Conservation (phyloP, 2,329 filamentous ascomycete species). For the Elsinoe fawcettii region DNA sequence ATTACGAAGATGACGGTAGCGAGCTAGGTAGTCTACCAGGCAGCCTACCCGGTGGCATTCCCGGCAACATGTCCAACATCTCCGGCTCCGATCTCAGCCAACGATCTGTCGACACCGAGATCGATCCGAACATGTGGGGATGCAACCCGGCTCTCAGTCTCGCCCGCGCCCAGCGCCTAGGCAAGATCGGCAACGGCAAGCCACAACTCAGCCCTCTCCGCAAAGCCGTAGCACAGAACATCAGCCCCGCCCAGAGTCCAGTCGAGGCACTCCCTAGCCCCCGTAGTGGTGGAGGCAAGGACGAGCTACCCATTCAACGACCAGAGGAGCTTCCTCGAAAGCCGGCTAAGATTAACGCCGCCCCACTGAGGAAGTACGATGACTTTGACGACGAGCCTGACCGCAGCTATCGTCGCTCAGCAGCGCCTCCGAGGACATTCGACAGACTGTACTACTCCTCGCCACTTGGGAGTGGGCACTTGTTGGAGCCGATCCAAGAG, state of each 20-base stretch:
- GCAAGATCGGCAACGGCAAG: conserved; percentile 17
- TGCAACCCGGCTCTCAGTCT: conserved; percentile 36
- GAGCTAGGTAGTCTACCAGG: conserved; percentile 8
- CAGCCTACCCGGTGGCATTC: not conserved
- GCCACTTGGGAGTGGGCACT: conserved; percentile 31
- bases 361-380: conserved; percentile 22
- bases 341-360: not conserved
- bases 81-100: conserved; percentile 30
- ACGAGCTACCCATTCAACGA: conserved; percentile 53
- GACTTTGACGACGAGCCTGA: conserved; percentile 14
- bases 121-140: conserved; percentile 43
- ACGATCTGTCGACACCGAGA: conserved; percentile 28
- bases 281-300: conserved; percentile 46
- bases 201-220: conserved; percentile 26
- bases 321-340: conserved; percentile 23
- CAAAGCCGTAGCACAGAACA: conserved; percentile 22
- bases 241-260: conserved; percentile 5
- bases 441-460: conserved; percentile 25
- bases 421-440: conserved; percentile 10
- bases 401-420: not conserved
- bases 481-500: conserved; percentile 45
- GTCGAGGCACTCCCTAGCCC: conserved; percentile 2
- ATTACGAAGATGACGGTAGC: conserved; percentile 21
- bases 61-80: conserved; percentile 3
- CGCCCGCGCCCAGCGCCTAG: conserved; percentile 18